phyloP scores from a whole-genome alignment of 805 yeast genomes.

The Zygosaccharomyces rouxii region DNA sequence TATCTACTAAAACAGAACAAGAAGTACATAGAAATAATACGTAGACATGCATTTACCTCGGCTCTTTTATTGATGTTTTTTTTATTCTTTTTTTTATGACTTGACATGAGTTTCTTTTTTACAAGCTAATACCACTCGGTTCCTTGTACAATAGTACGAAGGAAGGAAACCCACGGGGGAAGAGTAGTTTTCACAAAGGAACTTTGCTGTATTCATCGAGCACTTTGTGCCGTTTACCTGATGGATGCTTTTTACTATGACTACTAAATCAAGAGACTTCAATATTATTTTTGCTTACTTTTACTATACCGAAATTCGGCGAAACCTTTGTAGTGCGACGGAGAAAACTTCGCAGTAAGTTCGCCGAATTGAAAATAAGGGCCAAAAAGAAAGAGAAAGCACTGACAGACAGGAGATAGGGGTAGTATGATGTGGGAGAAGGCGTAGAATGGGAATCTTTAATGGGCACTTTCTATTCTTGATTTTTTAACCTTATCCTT shows the following conservation, averaged over 20 bases:
- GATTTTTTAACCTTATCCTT: too few species aligned
- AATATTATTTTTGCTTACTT: not conserved
- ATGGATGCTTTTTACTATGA: not conserved
- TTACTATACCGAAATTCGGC: not conserved
- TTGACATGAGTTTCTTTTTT: not conserved
- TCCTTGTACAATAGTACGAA: not conserved
- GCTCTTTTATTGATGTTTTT: not conserved
- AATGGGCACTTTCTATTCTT: too few species aligned
- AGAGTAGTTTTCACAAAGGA: not conserved
- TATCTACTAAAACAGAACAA: not conserved
- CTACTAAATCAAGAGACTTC: not conserved
- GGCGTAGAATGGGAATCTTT: too few species aligned
- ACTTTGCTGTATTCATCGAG: not conserved
- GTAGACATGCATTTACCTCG: not conserved
- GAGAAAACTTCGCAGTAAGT: not conserved
- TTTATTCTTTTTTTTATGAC: not conserved
- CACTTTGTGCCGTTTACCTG: not conserved
- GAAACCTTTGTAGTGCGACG: not conserved
- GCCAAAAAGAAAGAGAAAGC: not conserved
- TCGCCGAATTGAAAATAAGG: not conserved
- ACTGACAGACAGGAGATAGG: not conserved
- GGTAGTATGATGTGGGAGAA: not conserved
- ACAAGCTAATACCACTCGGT: not conserved
- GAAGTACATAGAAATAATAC: not conserved
- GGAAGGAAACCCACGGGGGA: conserved; percentile 2